These are phyloP conservation scores for Fusarium tanahbumbuense DNA, from an alignment of 2,329 filamentous ascomycete genomes.

Conservation along the genomic window DNA sequence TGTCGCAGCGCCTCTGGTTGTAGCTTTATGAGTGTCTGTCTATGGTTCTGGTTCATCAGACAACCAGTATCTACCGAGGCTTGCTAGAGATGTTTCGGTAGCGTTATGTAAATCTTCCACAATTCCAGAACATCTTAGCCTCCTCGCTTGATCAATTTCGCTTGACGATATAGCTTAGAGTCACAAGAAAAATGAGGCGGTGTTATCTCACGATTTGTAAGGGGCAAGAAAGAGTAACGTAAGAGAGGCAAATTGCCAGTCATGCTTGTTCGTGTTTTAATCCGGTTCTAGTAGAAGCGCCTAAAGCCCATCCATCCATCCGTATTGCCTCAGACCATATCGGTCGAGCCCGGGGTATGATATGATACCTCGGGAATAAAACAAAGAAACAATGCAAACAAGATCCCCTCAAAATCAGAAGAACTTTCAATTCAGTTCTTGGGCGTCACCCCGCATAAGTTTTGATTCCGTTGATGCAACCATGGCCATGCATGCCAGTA, in stretches of 20 bases:
- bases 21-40: neutral
- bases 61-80: neutral
- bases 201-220: conserved; percentile 23
- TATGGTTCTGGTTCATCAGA: neutral
- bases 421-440: conserved; percentile 18
- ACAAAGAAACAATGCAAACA: conserved; percentile 31
- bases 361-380: conserved; percentile 14
- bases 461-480: conserved; percentile 38
- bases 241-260: conserved; percentile 35
- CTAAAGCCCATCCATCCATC: conserved; percentile 25
- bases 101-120: neutral
- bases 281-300: conserved; percentile 34
- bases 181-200: conserved; percentile 4
- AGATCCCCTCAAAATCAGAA: conserved; percentile 29
- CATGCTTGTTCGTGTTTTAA: conserved; percentile 36
- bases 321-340: conserved; percentile 20
- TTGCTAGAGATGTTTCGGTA: neutral
- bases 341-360: neutral
- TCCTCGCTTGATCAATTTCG: neutral
- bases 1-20: neutral
- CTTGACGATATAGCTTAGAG: neutral
- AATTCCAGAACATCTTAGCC: neutral
- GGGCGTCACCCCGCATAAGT: conserved; percentile 23
- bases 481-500: conserved; percentile 41
- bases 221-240: conserved; percentile 21